Evolutionary conservation across 2,329 filamentous ascomycete species (phyloP).

Genomic region (Apiospora koreana): DNA sequence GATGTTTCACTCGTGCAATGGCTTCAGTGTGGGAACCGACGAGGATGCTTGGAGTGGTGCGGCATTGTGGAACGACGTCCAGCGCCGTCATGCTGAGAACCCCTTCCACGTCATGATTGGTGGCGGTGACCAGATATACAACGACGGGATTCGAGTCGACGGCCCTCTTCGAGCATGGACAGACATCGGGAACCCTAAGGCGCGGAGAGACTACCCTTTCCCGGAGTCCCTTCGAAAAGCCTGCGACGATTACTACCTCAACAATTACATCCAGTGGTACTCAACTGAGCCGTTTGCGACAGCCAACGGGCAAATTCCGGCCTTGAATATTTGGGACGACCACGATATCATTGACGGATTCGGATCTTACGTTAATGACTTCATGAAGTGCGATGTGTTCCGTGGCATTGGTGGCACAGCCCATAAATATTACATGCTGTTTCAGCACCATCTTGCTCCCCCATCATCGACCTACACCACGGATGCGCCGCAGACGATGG

Average conservation of each 20-base stretch:
- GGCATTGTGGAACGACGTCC: constrained; percentile 93
- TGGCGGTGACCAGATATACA: constrained; percentile 95
- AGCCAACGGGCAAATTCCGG: constrained; percentile 88
- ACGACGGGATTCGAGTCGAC: constrained; percentile 84
- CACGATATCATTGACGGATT: constrained; percentile 94
- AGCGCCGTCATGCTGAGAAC: constrained; percentile 73
- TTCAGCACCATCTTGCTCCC: constrained; percentile 91
- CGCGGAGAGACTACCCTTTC: constrained; percentile 79
- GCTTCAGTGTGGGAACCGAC: constrained; percentile 74
- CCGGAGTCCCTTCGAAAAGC: constrained; percentile 76
- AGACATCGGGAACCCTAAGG: constrained; percentile 76
- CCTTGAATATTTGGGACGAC: constrained; percentile 98
- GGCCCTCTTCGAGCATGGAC: constrained; percentile 85
- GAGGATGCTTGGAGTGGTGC: constrained; percentile 84
- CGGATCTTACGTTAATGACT: constrained; percentile 89
- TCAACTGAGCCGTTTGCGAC: constrained; percentile 79
- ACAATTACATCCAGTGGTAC: constrained; percentile 87
- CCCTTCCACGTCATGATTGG: constrained; percentile 97
- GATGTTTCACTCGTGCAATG: constrained; percentile 98
- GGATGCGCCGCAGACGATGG: constrained; percentile 56
- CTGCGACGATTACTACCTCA: constrained; percentile 87
- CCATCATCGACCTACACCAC: constrained; percentile 85
- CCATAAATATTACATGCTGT: constrained; percentile 98
- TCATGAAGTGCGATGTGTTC: constrained; percentile 92
- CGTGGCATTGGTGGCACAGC: constrained; percentile 87